Percentiles rank a stretch among this genome's conserved stretches.
Evolutionary conservation across 495 filamentous ascomycete genomes (phyloP).

Genomic region (Parmelia sp.): DNA sequence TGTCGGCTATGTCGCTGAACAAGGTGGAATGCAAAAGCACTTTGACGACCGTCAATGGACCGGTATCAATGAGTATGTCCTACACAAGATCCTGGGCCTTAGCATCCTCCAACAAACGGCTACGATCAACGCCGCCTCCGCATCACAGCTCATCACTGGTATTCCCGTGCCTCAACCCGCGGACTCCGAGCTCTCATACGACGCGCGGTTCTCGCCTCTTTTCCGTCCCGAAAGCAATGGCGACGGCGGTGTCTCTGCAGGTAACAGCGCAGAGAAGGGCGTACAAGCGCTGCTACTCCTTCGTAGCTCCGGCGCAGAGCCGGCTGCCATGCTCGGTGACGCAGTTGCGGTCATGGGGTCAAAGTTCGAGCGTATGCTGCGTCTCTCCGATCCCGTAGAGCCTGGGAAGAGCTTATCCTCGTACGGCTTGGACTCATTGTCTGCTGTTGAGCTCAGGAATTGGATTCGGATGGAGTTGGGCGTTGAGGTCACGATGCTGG

Average conservation of each 20-base stretch:
- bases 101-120: no score
- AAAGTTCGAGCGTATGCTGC: neutral
- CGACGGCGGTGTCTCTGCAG: no score
- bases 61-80: neutral
- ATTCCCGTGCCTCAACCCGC: no score
- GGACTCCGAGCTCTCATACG: no score
- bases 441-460: neutral
- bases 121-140: no score
- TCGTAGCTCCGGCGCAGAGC: neutral
- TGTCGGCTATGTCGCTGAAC: neutral
- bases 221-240: no score
- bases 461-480: neutral
- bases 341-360: neutral
- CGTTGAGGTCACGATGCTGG: neutral
- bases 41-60: neutral
- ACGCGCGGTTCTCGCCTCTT: no score
- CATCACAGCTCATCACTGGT: no score
- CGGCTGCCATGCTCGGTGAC: neutral
- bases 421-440: neutral
- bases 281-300: no score
- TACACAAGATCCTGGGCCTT: neutral
- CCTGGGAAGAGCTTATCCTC: neutral
- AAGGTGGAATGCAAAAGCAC: neutral
- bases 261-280: no score
- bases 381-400: neutral